phyloP scores from a whole-genome alignment of 1,284 basidiomycete species.

The Rhizoctonia solani region DNA sequence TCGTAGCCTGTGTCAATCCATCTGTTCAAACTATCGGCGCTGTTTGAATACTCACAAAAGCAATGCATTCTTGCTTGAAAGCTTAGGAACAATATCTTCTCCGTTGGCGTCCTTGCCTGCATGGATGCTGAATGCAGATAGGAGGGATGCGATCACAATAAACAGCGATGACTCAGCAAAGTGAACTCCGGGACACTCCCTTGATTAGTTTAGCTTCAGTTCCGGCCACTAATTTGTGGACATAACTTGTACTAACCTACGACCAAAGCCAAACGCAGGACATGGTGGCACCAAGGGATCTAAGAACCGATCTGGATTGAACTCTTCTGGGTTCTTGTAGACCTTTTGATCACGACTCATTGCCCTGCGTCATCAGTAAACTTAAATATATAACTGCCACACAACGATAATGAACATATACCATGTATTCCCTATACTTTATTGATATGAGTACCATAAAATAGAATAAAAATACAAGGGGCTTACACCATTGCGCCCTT shows the following conservation, averaged over 20 bases:
- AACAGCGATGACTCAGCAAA: background rate
- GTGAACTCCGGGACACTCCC: background rate
- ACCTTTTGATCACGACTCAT: slow-evolving; percentile 25
- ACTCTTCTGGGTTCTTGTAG: slow-evolving; percentile 8
- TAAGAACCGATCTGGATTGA: slow-evolving; percentile 30
- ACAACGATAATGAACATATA: background rate
- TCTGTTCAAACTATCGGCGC: background rate
- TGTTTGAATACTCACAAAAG: background rate
- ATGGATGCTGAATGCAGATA: background rate
- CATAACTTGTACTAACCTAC: background rate
- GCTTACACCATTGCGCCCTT: slow-evolving; percentile 21
- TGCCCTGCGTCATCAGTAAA: slow-evolving; percentile 34
- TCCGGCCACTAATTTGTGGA: no score
- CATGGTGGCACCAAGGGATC: slow-evolving; percentile 5
- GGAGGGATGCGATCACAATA: background rate
- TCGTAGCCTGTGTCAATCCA: background rate
- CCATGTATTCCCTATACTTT: slow-evolving; percentile 15
- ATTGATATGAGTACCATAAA: background rate
- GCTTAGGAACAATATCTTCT: background rate
- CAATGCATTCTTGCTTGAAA: background rate
- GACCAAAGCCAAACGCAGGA: slow-evolving; percentile 20
- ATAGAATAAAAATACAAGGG: background rate
- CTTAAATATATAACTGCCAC: no score
- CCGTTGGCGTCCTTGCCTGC: background rate
- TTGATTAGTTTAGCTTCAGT: background rate